A percentile compares a stretch with the other conserved stretches of the same genome.
Conservation (phyloP, 495 filamentous ascomycete genomes). For the Pyronema domesticum region DNA sequence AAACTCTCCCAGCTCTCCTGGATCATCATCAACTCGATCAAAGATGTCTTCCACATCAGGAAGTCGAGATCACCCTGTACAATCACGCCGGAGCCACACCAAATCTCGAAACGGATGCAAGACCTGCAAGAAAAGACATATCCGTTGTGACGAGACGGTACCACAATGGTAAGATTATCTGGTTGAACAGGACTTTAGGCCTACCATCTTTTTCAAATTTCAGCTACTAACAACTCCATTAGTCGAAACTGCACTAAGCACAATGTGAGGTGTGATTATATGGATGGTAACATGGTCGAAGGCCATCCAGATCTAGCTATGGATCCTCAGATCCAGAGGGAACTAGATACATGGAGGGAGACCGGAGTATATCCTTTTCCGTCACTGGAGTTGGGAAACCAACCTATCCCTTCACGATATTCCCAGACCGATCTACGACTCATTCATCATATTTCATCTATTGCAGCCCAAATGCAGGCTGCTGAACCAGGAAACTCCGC, state of each 20-base stretch:
- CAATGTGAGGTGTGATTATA: conserved; percentile 93
- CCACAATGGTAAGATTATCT: conserved; percentile 67
- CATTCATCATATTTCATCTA: conserved; percentile 76
- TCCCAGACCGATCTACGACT: conserved; percentile 64
- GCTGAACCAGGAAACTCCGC: conserved; percentile 68
- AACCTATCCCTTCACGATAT: conserved; percentile 44
- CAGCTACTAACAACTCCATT: not conserved
- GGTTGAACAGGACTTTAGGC: not conserved
- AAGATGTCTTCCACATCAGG: conserved; percentile 1
- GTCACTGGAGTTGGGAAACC: conserved; percentile 51
- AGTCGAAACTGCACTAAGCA: conserved; percentile 98
- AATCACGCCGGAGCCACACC: conserved; percentile 51
- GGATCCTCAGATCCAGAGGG: conserved; percentile 38
- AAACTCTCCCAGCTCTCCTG: not conserved
- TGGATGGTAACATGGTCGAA: conserved; percentile 55
- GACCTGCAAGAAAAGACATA: conserved; percentile 93
- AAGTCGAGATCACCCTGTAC: not conserved
- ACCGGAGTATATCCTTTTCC: conserved; percentile 80
- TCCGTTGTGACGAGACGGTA: conserved; percentile 91
- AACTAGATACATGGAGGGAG: conserved; percentile 65
- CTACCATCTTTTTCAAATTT: not conserved
- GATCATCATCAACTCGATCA: not conserved
- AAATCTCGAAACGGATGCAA: conserved; percentile 96
- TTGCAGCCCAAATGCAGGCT: conserved; percentile 63
- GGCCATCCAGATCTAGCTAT: conserved; percentile 66